These are phyloP conservation scores for Phytophthora capsici DNA, from an alignment of 352 stramenopile species.

Conservation along the genomic window DNA sequence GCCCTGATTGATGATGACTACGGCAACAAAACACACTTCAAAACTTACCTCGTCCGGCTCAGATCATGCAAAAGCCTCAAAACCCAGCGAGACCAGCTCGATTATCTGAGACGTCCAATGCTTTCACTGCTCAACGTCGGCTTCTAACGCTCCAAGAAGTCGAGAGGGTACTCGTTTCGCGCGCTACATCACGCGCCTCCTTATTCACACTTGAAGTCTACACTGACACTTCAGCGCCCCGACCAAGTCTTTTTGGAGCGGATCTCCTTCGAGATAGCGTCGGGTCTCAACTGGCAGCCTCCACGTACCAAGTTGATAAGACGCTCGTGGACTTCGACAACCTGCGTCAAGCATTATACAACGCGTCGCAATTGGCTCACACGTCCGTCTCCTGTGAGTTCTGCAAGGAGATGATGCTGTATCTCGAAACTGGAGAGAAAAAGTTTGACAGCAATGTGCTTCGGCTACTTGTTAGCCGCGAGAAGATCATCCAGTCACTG, in stretches of 20 bases:
- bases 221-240: neutral
- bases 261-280: constrained; percentile 8
- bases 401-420: constrained; percentile 44
- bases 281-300: neutral
- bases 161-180: constrained; percentile 23
- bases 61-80: constrained; percentile 14
- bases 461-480: constrained; percentile 16
- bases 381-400: constrained; percentile 36
- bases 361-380: constrained; percentile 32
- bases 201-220: constrained; percentile 31
- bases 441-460: constrained; percentile 17
- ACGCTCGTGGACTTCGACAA: constrained; percentile 30
- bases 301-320: constrained; percentile 24
- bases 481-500: constrained; percentile 29
- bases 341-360: constrained; percentile 33
- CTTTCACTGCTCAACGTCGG: neutral
- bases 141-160: constrained; percentile 28
- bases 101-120: neutral
- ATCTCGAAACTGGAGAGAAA: constrained; percentile 26
- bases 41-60: constrained; percentile 19
- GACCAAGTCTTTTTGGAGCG: neutral
- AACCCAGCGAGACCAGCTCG: neutral
- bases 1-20: constrained; percentile 26
- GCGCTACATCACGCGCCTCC: constrained; percentile 10
- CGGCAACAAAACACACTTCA: constrained; percentile 15